Evolutionary conservation across 768 basidiomycete genomes (phyloP).

Genomic region (Suillus subaureus): DNA sequence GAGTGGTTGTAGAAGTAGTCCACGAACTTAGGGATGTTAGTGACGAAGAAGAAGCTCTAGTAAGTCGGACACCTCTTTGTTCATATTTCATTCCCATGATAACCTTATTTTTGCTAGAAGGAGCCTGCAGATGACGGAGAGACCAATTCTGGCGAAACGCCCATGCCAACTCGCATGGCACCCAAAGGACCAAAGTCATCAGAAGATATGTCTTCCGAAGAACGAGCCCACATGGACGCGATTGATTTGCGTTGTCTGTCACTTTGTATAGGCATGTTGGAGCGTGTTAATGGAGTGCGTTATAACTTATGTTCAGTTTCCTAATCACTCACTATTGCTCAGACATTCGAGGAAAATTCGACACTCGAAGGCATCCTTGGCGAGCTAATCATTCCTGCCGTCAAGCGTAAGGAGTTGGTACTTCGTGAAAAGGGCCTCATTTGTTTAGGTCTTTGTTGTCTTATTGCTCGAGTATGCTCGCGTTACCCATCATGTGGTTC

Average conservation of each 20-base stretch:
- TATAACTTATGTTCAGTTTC: neutral
- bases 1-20: constrained; percentile 86
- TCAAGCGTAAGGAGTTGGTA: constrained; percentile 79
- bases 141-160: constrained; percentile 35
- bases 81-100: constrained; percentile 1
- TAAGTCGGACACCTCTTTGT: constrained; percentile 10
- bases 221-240: constrained; percentile 55
- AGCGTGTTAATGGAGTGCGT: constrained; percentile 82
- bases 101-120: constrained; percentile 16
- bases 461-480: constrained; percentile 56
- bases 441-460: constrained; percentile 70
- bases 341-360: constrained; percentile 69
- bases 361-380: constrained; percentile 67
- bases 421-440: constrained; percentile 69
- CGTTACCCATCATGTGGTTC: neutral
- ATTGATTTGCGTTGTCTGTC: constrained; percentile 76
- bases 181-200: constrained; percentile 34
- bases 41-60: constrained; percentile 43
- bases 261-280: constrained; percentile 81
- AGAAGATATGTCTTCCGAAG: constrained; percentile 57
- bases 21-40: constrained; percentile 65
- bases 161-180: constrained; percentile 21
- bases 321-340: neutral
- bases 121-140: constrained; percentile 35
- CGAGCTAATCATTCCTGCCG: constrained; percentile 89